Evolutionary conservation across 441 rosid species (phyloP).

Genomic region (Pelargonium fulgidum): DNA sequence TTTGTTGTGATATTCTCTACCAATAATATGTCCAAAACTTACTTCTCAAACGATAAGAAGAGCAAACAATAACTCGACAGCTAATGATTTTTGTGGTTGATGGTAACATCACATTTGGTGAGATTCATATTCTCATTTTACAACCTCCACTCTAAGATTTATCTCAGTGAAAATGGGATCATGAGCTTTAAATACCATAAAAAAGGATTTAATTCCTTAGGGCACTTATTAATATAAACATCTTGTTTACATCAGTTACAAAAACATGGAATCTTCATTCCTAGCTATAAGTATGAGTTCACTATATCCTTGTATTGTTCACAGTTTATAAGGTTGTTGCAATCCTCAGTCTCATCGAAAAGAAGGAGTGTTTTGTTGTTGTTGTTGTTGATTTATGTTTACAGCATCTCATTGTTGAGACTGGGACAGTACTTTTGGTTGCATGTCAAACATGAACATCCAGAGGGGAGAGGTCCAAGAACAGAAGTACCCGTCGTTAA

Average conservation of each 20-base stretch:
- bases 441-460: neutral
- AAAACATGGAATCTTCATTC: too few relatives aligned
- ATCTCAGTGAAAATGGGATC: neutral
- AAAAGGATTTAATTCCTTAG: too few relatives aligned
- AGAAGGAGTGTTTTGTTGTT: neutral
- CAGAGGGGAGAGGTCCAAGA: neutral
- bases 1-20: conserved; percentile 1
- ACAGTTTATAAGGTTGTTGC: too few relatives aligned
- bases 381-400: neutral
- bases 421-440: too few relatives aligned
- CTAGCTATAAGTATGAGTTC: too few relatives aligned
- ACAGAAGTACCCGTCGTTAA: neutral
- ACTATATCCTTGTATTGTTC: too few relatives aligned
- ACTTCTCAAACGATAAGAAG: too few relatives aligned
- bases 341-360: too few relatives aligned
- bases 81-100: neutral
- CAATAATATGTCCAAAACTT: neutral
- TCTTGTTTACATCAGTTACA: too few relatives aligned
- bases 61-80: neutral
- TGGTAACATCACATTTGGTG: neutral
- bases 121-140: too few relatives aligned
- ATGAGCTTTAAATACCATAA: neutral
- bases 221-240: too few relatives aligned
- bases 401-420: too few relatives aligned
- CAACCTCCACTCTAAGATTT: neutral